Evolutionary conservation across 2,329 filamentous ascomycete genomes (phyloP), one percentile per base, ranked within the genome.

Genomic region (Pseudogymnoascus sp.): DNA sequence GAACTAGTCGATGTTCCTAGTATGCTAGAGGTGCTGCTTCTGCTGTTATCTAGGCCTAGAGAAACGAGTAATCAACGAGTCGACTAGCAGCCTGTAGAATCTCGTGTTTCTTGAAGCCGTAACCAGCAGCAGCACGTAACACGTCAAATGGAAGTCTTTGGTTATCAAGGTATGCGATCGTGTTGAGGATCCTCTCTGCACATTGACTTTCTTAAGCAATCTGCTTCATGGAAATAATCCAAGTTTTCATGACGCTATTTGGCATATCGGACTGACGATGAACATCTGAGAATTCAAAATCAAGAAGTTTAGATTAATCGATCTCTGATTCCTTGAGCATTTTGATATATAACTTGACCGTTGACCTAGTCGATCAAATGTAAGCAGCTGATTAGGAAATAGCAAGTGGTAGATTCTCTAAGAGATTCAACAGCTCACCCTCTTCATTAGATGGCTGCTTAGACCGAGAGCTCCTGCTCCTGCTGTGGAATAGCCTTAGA

Each of bases 201-300:
- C 67, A 64, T 21, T 69, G 16, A 64, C 68, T 74, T 31, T 75
- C 73, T 45, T 68, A 51, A 8, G 62, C 64, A n/a, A 78, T 69
- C 4, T 64, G 71, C 11, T 70, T 68, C 45, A 77, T 72, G 1
- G 74, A 77, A 31, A 75, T 73, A 4, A 48, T 63, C 75, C 71
- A 77, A 1, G 74, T 77, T 45, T 72, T 63, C 31, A 77, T 67
- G 1, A 77, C 64, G 48, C 72, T 77, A 51, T 76, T 77, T 0
- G 72, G 67, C 10, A 72, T 69, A 1, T 69, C 63, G 0, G 62
- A 65, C n/a, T 69, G 64, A 25, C 74, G 70, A 63, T 76, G 67
- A 5, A 68, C 68, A 64, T 77, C 72, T 31, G 66, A 37, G 63
- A 67, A 45, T 67, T 68, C 0, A 73, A 62, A 5, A 73, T 11